Evolutionary conservation across 768 basidiomycete species (phyloP), one percentile per base, ranked within the genome.

Genomic region (Leccinellum albellum): DNA sequence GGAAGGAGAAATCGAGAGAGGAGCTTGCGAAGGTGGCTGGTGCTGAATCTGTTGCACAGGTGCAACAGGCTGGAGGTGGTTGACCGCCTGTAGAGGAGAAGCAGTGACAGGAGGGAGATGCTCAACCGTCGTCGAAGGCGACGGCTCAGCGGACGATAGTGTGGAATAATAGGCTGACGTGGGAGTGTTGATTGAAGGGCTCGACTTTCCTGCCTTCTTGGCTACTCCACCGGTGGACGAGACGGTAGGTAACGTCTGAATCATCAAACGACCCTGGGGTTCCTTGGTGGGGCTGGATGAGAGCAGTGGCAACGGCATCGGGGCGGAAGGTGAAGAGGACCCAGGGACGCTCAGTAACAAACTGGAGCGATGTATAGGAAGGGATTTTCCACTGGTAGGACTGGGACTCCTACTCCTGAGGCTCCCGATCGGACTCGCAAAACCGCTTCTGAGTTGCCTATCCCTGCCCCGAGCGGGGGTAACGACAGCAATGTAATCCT

Each of bases 381-480:
- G 73, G 2, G 79, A 69, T 10, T 68, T 74, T 51, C 61, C 67
- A 14, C 68, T 73, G 4, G 73, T 75, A 15, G 88, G 87, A 60
- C 87, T 88, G 4, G 88, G 86, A 63, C 86, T 83, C 63, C 83
- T 76, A 62, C 82, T 83, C 68, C 87, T 87, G 47, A 86, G 59
- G 47, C 76, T 76, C 45, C 78, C 85, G 55, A 87, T 84, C 17
- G 87, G 86, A 53, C 84, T 85, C 0, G 83, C 82, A 55, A 88
- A 80, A 0, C 85, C 86, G 60, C 84, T 86, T 51, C 75, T 68
- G 47, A 62, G 42, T 28, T 58, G 63, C 15, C 68, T 56, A 33
- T 73, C 75, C 48, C 69, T 61, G 45, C 74, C 76, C 53, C 69
- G 71, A 1, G 74, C 72, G 23, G 86, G 86, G 0, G 86, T 78